phyloP scores from a whole-genome alignment of 176 grass and related monocot species.

The Tuctoria greenei region DNA sequence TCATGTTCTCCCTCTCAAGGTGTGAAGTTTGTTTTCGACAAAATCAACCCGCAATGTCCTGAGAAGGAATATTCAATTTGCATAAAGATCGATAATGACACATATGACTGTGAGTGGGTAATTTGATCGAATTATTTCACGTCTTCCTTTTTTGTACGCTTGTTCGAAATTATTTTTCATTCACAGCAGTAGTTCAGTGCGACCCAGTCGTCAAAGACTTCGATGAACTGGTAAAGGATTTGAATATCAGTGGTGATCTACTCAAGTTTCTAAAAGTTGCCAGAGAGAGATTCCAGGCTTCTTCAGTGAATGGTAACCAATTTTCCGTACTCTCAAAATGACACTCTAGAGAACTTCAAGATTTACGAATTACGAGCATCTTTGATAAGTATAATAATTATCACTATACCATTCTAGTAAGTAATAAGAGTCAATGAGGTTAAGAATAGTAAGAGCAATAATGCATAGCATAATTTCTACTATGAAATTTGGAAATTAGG shows the following conservation, averaged over 20 bases:
- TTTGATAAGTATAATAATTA: not conserved
- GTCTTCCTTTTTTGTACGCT: not conserved
- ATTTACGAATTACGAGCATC: not conserved
- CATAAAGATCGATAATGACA: constrained; percentile 42
- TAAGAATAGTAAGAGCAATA: not conserved
- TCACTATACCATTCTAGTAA: not conserved
- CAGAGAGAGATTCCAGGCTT: constrained; percentile 62
- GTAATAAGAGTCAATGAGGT: constrained; percentile 2
- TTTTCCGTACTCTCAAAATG: constrained; percentile 1
- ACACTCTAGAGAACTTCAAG: not conserved
- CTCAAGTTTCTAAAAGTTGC: constrained; percentile 56
- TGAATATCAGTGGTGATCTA: constrained; percentile 56
- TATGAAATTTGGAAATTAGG: not conserved
- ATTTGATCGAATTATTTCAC: constrained; percentile 8
- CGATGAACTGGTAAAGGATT: constrained; percentile 44
- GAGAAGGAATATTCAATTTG: constrained; percentile 60
- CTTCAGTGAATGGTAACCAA: constrained; percentile 53
- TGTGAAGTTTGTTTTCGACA: constrained; percentile 74
- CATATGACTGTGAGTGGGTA: constrained; percentile 53
- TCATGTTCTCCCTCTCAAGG: constrained; percentile 40
- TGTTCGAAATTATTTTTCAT: not conserved
- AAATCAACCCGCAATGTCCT: constrained; percentile 51
- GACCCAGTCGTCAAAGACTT: constrained; percentile 52
- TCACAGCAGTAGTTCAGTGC: constrained; percentile 54
- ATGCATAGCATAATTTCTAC: not conserved